These are phyloP conservation scores for Pelargonium citronellum DNA, from an alignment of 441 rosid genomes.

Conservation along the genomic window DNA sequence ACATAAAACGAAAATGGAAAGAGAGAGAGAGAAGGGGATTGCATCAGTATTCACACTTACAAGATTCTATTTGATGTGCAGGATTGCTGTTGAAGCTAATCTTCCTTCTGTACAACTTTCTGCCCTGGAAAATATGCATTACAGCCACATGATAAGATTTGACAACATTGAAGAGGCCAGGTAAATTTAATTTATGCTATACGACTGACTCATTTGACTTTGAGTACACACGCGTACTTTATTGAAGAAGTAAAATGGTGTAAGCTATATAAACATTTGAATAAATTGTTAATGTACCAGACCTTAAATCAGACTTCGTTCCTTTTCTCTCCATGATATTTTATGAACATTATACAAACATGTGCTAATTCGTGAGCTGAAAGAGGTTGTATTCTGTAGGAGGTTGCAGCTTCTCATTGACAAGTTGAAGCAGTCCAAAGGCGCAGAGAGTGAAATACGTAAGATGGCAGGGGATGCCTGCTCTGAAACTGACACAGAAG, in stretches of 20 bases:
- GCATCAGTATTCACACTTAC: conserved; percentile 1
- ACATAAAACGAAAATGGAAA: not conserved
- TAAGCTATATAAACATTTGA: not conserved
- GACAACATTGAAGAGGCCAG: conserved; percentile 75
- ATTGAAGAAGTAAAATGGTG: conserved; percentile 14
- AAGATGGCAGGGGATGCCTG: conserved; percentile 45
- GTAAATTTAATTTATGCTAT: conserved; percentile 33
- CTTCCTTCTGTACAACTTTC: conserved; percentile 62
- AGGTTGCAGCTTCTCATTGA: conserved; percentile 60
- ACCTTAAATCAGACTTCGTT: not conserved
- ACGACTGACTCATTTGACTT: conserved; percentile 10
- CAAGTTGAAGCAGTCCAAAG: conserved; percentile 43
- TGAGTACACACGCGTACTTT: conserved; percentile 18
- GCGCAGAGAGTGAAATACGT: conserved; percentile 31
- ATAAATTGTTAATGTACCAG: not conserved
- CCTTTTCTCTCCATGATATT: not conserved
- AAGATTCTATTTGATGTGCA: conserved; percentile 27
- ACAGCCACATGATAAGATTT: conserved; percentile 94
- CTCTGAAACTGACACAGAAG: conserved; percentile 90
- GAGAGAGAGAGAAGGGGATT: not conserved
- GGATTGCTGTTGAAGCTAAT: conserved; percentile 72
- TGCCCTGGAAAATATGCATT: conserved; percentile 92
- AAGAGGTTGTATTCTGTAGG: conserved; percentile 38
- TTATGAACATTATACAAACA: not conserved
- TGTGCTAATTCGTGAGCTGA: conserved; percentile 11